Evolutionary conservation across 2,329 filamentous ascomycete species (phyloP).

Genomic region (Epichloe aotearoae): DNA sequence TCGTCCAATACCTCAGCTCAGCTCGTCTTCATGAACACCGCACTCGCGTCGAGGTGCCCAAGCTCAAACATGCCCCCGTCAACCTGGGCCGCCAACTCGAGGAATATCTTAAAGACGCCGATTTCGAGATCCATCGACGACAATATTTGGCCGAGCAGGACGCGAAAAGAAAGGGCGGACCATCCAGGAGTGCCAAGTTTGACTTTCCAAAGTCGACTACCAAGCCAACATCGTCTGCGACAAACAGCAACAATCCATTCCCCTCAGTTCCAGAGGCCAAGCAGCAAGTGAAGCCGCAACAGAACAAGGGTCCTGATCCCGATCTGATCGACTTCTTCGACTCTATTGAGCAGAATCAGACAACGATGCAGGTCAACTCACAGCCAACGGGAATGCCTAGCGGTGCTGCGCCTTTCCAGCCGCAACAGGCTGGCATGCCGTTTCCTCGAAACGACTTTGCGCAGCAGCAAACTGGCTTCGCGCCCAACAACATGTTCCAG

Average conservation of each 20-base stretch:
- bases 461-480: constrained; percentile 15
- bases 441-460: constrained; percentile 14
- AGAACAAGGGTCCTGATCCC: constrained; percentile 51
- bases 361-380: constrained; percentile 42
- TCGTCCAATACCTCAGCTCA: constrained; percentile 78
- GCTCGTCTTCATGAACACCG: constrained; percentile 86
- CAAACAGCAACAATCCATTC: constrained; percentile 29
- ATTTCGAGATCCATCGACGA: constrained; percentile 85
- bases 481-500: constrained; percentile 20
- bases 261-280: constrained; percentile 21
- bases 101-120: constrained; percentile 86
- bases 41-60: constrained; percentile 86
- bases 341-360: constrained; percentile 82
- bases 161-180: constrained; percentile 42
- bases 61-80: constrained; percentile 91
- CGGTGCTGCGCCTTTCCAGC: constrained; percentile 24
- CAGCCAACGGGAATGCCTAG: constrained; percentile 21
- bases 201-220: constrained; percentile 20
- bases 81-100: constrained; percentile 81
- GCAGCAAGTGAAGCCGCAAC: constrained; percentile 30
- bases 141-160: constrained; percentile 87
- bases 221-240: constrained; percentile 20
- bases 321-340: constrained; percentile 93
- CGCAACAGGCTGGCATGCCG: constrained; percentile 23
- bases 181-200: constrained; percentile 19